Evolutionary conservation across 352 stramenopile genomes (phyloP), one percentile per base, ranked within the genome.

Genomic region (Vaucheria bursata): DNA sequence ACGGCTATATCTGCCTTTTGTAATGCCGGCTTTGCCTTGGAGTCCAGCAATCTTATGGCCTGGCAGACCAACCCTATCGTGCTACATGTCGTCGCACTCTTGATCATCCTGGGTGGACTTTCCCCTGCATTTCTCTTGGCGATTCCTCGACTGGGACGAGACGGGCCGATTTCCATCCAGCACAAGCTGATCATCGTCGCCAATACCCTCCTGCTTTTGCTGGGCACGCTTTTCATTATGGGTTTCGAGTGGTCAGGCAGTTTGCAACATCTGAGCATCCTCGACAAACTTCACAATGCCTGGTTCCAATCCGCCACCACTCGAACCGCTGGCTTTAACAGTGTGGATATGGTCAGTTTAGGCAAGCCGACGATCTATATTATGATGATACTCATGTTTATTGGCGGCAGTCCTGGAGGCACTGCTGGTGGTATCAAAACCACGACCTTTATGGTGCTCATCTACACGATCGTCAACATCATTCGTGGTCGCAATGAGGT

Each of bases 401-500:
- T 59, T 25, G 45, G 45, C 25, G 45, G 12, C 45, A 18, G 12
- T 18, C 45, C 45, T 25, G 45, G 45, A 18, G 18, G 12, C 45
- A 59, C 45, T 59, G 45, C 12, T 59, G 45, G 45, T 59, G 45
- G 45, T 59, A 59, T 59, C 45, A 59, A 59, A 25, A 59, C 45
- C 45, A 59, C 45, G 45, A 59, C 45, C 45, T 59, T 59, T 25
- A 25, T 25, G 18, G 12, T 59, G 12, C 25, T 59, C 12, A 25
- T 59, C 12, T 25, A 59, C 18, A 18, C 45, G 45, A 25, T 59
- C 12, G 25, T 18, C 12, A 18, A 18, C 12, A 59, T 25, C 12
- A 18, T 59, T 25, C 25, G 12, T 25, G 25, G 25, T 25, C 45
- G 25, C 45, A 59, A 59, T 59, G 12, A 25, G 12, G 45, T 59